phyloP scores from a whole-genome alignment of 2,329 filamentous ascomycete genomes.

The Aspergillus piperis region DNA sequence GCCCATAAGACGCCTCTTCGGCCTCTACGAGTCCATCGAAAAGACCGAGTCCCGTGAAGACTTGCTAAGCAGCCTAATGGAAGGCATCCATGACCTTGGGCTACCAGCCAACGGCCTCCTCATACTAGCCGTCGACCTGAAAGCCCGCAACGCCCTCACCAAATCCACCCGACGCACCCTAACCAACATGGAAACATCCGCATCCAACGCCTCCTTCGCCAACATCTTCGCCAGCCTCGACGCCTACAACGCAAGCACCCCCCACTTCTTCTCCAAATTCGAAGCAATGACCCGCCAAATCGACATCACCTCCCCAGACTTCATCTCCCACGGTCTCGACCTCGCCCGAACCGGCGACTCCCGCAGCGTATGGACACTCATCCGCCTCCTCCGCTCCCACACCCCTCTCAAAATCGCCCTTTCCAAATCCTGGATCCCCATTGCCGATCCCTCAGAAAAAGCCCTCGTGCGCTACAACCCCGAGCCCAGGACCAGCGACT shows the following conservation, averaged over 20 bases:
- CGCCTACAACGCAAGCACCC: constrained; percentile 28
- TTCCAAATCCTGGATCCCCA: constrained; percentile 32
- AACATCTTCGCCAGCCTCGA: constrained; percentile 31
- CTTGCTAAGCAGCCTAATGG: constrained; percentile 31
- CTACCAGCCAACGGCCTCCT: constrained; percentile 35
- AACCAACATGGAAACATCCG: constrained; percentile 28
- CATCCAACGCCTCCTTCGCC: constrained; percentile 26
- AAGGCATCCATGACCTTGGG: constrained; percentile 30
- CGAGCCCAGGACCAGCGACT: constrained; percentile 20
- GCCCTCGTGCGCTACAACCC: constrained; percentile 30
- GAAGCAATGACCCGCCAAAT: constrained; percentile 34
- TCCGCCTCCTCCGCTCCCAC: constrained; percentile 39
- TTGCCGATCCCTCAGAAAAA: constrained; percentile 26
- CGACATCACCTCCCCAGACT: constrained; percentile 37
- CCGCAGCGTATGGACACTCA: constrained; percentile 29
- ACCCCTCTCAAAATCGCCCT: constrained; percentile 42
- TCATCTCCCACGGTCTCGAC: constrained; percentile 32
- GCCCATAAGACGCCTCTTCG: constrained; percentile 27
- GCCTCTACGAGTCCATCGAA: constrained; percentile 29
- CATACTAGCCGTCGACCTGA: constrained; percentile 30
- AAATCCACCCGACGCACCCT: constrained; percentile 28
- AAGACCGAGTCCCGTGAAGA: constrained; percentile 17
- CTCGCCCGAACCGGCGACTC: constrained; percentile 35
- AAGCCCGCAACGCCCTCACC: constrained; percentile 25
- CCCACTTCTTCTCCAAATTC: constrained; percentile 31